Evolutionary conservation across 495 filamentous ascomycete genomes (phyloP), one percentile per base, ranked within the genome.

Genomic region (Cetradonia linearis): DNA sequence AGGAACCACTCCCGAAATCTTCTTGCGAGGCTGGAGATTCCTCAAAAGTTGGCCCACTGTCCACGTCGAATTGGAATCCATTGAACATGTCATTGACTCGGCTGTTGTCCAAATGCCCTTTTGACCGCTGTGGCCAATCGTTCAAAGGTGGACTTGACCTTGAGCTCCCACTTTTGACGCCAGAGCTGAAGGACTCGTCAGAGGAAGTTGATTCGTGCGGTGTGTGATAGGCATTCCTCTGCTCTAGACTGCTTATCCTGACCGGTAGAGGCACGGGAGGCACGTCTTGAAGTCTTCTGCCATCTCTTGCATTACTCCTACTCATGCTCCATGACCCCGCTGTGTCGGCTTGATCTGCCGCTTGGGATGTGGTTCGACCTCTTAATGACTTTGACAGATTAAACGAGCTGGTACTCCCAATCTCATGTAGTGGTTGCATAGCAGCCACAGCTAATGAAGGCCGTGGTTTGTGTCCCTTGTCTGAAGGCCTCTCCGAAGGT

Each of bases 141-240:
- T 78, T 73, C 7, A 65, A 42, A 16, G 72, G 74, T 20, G 76
- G 68, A 50, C 76, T 94, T 5, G 88, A 89, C 56, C 82, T 77
- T 4, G 88, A 89, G 65, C 86, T 91, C 3, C 83, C 77, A 69
- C 83, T 85, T 59, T 83, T 82, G 1, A 74, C 74, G 10, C 82
- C 78, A 23, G 85, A 88, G 27, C 75, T 81, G 1, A 75, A 78
- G 8, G 86, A 90, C n/a, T 78, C 81, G 44, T 83, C 84, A 6
- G 87, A 91, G 2, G 80, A 80, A 28, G 78, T 78, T 23, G 87
- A 93, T 62, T 83, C 79, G 0, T 85, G 83, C 1, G 83, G 72
- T 4, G 77, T 77, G 67, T 88, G 84, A 67, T 83, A 81, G 0
- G 80, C 75, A 56, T 82, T 82, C 30, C 74, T 72, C 25, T 75